Percentiles rank a stretch among this genome's conserved stretches.
Evolutionary conservation across 2,329 filamentous ascomycete genomes (phyloP).

Genomic region (Tricladium varicosporioides): DNA sequence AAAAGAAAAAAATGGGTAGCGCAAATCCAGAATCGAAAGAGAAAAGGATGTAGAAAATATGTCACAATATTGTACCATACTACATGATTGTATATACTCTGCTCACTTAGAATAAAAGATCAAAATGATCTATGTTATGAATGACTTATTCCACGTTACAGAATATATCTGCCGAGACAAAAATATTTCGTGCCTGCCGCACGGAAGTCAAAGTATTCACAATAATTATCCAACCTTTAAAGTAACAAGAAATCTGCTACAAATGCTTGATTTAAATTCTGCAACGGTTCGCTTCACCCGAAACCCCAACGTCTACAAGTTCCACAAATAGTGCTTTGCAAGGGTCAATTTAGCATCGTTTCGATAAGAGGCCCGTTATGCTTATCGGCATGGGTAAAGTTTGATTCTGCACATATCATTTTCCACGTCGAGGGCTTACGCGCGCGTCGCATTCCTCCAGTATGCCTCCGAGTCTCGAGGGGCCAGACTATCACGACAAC

Average conservation of each 20-base stretch:
- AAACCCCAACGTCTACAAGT: background rate
- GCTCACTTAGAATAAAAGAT: background rate
- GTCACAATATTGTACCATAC: background rate
- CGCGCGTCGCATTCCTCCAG: slow-evolving; percentile 8
- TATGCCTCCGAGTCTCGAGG: slow-evolving; percentile 24
- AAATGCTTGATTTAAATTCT: background rate
- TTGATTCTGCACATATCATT: background rate
- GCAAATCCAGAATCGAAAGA: slow-evolving; percentile 17
- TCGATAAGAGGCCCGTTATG: slow-evolving; percentile 5
- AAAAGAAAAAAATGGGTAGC: slow-evolving; percentile 22
- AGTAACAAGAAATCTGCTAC: too few relatives aligned
- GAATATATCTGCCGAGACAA: too few relatives aligned
- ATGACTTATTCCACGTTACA: too few relatives aligned
- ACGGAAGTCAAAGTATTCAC: background rate
- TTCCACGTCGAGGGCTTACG: background rate
- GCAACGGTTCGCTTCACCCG: background rate
- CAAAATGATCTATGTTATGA: too few relatives aligned
- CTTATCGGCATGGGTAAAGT: slow-evolving; percentile 5
- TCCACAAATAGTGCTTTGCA: background rate
- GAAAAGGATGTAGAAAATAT: slow-evolving; percentile 13
- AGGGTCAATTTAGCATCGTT: background rate
- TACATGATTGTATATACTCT: background rate
- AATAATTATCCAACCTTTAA: background rate
- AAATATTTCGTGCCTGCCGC: background rate
- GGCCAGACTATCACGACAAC: slow-evolving; percentile 21